Conservation (phyloP, 2,329 filamentous ascomycete genomes). For the Bipolaris gigantea region DNA sequence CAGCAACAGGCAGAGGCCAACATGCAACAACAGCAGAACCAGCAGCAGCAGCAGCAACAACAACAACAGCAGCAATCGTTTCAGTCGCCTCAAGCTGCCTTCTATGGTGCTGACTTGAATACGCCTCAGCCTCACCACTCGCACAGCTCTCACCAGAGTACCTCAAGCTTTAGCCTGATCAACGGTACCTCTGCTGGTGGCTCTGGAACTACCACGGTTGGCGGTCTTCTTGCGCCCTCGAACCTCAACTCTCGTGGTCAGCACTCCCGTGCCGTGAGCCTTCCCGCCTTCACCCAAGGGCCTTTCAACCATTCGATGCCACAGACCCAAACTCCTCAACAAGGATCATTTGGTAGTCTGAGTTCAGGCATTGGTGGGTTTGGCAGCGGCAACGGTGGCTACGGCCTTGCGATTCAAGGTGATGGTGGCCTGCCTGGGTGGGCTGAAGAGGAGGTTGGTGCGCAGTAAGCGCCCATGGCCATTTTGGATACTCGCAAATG, state of each 20-base stretch:
- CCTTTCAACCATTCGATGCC: conserved; percentile 52
- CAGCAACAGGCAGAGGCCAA: conserved; percentile 48
- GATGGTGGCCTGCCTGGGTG: conserved; percentile 62
- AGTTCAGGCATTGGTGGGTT: conserved; percentile 62
- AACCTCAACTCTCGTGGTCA: conserved; percentile 61
- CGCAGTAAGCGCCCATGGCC: conserved; percentile 46
- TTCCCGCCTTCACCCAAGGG: conserved; percentile 72
- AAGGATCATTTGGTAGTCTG: conserved; percentile 60
- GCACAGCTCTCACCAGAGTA: conserved; percentile 58
- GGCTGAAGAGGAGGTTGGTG: conserved; percentile 65
- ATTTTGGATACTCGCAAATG: neutral
- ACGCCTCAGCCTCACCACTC: conserved; percentile 64
- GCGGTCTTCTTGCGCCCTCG: conserved; percentile 74
- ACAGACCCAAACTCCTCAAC: conserved; percentile 43
- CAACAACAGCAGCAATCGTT: conserved; percentile 56
- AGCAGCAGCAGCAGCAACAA: conserved; percentile 28
- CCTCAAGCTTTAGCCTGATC: conserved; percentile 53
- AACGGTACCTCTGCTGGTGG: conserved; percentile 45
- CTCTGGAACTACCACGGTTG: conserved; percentile 68
- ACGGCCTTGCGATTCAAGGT: conserved; percentile 62
- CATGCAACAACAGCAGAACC: conserved; percentile 34
- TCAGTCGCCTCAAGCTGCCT: conserved; percentile 74
- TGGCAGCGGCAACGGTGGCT: conserved; percentile 56
- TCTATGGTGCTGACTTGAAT: conserved; percentile 71
- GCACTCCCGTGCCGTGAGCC: conserved; percentile 81